Evolutionary conservation across 2,329 filamentous ascomycete genomes (phyloP), one percentile per base, ranked within the genome.

Genomic region (Metarhizium anisopliae): DNA sequence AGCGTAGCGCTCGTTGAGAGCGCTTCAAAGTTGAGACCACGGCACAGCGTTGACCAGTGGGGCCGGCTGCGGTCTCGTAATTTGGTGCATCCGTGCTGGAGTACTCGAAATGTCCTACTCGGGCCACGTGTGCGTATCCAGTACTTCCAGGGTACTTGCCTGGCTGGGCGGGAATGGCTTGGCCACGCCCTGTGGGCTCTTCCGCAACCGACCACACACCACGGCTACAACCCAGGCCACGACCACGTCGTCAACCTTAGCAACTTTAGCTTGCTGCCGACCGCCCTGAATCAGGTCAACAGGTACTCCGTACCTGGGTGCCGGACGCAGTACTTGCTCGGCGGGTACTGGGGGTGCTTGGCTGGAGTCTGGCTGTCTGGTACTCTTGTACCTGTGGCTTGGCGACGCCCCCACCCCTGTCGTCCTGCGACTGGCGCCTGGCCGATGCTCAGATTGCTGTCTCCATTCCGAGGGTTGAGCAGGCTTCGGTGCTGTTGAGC

Each of bases 401-500:
- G 25, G 25, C 25, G 25, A 14, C 42, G 25, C 13, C 36, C 36
- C 14, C 47, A 35, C 49, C 55, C 52, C 50, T 54, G 42, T 47
- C 51, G 40, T 14, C 51, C 45, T 56, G 51, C 45, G 52, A 52
- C 50, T 45, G 53, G 50, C 47, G 55, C 42, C 42, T 51, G 47
- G 49, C 29, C 32, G 36, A 56, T 53, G 54, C 58, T 67, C 65
- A 68, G 65, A 68, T 66, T 67, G 60, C 64, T 61, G 64, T 66
- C 43, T 54, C 53, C 51, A 45, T 56, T 45, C 51, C 47, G 32
- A 35, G 10, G 32, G 32, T 35, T 11, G 32, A 35, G 32, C 32
- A 35, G 32, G 7, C 32, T 35, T 35, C 32, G 32, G 7, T 51
- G 47, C 25, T 43, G 42, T 10, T 14, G 56, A 55, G 53, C 36